Percentiles rank a stretch among this genome's conserved stretches.
Conservation (phyloP, 2,329 filamentous ascomycete species). For the Nemania diffusa region DNA sequence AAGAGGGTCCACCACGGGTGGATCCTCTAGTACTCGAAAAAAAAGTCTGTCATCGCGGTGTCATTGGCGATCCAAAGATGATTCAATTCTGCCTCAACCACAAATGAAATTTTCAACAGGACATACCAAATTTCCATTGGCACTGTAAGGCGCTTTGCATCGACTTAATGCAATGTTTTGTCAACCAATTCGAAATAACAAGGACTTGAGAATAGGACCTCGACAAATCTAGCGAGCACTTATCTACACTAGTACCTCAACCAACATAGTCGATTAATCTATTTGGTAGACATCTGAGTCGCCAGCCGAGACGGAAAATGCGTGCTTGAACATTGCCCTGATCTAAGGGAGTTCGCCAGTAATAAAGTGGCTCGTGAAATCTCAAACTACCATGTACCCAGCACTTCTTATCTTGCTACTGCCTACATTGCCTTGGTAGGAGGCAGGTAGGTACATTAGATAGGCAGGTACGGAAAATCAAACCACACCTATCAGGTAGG, state of each 20-base stretch:
- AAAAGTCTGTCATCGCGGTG: neutral
- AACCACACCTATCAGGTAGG: too few relatives aligned
- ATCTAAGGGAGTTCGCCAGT: slow-evolving; percentile 7
- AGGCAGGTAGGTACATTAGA: neutral
- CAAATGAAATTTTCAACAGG: neutral
- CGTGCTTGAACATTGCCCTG: neutral
- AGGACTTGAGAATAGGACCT: neutral
- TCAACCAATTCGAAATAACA: too few relatives aligned
- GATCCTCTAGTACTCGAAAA: too few relatives aligned
- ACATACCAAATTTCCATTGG: neutral
- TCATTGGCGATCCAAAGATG: neutral
- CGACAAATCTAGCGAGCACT: neutral
- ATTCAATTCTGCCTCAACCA: neutral
- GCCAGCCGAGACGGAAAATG: slow-evolving; percentile 12
- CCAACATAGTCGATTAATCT: too few relatives aligned
- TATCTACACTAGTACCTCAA: neutral
- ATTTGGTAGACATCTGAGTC: neutral
- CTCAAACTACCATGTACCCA: neutral
- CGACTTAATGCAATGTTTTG: neutral
- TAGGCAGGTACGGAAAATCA: neutral
- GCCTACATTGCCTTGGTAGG: neutral
- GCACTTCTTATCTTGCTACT: neutral
- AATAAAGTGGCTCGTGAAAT: slow-evolving; percentile 3
- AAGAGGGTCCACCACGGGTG: too few relatives aligned
- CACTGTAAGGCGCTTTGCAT: neutral